A percentile compares a stretch with the other conserved stretches of the same genome.
phyloP scores from a whole-genome alignment of 2,329 filamentous ascomycete species.

The Gaeumannomyces tritici region DNA sequence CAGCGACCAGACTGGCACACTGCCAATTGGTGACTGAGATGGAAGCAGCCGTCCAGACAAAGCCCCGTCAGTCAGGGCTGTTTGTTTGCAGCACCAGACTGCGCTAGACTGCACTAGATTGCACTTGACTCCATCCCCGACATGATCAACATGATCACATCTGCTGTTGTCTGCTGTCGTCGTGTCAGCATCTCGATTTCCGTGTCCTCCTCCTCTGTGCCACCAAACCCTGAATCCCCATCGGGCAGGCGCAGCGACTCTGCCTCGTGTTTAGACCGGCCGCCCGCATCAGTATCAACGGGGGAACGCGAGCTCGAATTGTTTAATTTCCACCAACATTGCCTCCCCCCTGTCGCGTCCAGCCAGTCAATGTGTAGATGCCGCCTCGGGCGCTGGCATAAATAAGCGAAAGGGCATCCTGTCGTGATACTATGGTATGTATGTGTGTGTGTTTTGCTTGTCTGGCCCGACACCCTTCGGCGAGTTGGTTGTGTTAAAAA shows the following conservation, averaged over 20 bases:
- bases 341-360: neutral
- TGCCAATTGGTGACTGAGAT: no score
- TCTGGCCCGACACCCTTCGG: neutral
- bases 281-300: neutral
- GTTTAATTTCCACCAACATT: neutral
- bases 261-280: neutral
- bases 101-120: no score
- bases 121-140: no score
- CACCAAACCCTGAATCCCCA: no score
- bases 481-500: no score
- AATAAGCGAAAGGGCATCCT: neutral
- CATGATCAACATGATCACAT: no score
- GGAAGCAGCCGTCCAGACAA: no score
- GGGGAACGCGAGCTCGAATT: neutral
- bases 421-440: neutral
- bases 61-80: no score
- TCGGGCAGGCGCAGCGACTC: neutral
- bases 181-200: neutral
- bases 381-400: neutral
- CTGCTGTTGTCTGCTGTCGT: neutral
- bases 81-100: no score
- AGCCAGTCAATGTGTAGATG: neutral
- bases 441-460: neutral
- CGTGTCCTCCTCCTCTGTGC: no score
- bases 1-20: no score